Evolutionary conservation across 768 basidiomycete species (phyloP).

Genomic region (Dentipellis fragilis): DNA sequence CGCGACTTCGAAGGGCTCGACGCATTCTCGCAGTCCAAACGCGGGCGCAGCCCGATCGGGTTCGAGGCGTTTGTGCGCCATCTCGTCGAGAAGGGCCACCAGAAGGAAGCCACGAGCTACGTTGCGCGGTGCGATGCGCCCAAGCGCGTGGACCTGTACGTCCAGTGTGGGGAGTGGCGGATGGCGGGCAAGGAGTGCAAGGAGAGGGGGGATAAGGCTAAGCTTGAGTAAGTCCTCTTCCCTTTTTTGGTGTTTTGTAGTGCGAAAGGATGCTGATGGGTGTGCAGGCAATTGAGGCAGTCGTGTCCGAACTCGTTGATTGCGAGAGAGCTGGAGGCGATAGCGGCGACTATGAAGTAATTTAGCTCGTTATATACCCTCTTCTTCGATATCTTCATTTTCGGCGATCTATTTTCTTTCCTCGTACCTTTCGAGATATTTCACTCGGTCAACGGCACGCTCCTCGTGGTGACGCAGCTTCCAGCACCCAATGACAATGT

Average conservation of each 20-base stretch:
- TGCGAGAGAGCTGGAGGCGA: conserved; percentile 63
- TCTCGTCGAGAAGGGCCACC: conserved; percentile 63
- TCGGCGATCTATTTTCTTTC: neutral
- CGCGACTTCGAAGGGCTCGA: conserved; percentile 86
- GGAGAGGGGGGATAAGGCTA: conserved; percentile 76
- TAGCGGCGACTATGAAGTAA: conserved; percentile 60
- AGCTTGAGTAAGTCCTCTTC: conserved; percentile 57
- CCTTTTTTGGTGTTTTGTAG: neutral
- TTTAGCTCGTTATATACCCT: neutral
- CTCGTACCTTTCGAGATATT: neutral
- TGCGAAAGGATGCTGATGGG: conserved; percentile 4
- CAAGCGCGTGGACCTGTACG: conserved; percentile 78
- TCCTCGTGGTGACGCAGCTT: neutral
- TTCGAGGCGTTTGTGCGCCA: conserved; percentile 86
- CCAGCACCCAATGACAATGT: neutral
- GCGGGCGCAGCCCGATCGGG: conserved; percentile 73
- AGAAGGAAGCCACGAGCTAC: conserved; percentile 67
- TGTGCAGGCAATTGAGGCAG: conserved; percentile 53
- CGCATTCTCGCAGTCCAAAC: conserved; percentile 73
- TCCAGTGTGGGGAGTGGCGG: conserved; percentile 85
- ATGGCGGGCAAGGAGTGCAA: conserved; percentile 84
- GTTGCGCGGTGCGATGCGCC: conserved; percentile 80
- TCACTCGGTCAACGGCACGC: neutral
- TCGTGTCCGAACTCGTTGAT: conserved; percentile 76
- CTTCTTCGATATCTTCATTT: neutral